Base-by-base conservation (phyloP, 2,329 filamentous ascomycete genomes). In the Sarocladium brachiariae region DNA sequence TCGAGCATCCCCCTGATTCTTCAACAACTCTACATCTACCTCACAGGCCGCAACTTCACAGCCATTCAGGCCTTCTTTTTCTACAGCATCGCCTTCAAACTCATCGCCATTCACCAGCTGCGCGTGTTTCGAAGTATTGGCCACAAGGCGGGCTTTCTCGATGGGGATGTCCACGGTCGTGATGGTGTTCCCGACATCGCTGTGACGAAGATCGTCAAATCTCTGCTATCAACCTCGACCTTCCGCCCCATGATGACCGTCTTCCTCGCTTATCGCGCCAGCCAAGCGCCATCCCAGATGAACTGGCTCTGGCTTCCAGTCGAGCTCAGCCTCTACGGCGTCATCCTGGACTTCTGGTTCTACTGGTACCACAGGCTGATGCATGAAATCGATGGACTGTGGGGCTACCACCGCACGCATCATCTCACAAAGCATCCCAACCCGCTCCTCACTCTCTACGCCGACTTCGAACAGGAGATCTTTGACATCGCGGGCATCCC, bases 281-380 rank as follows among this genome's bases (percentile, higher is more conserved):
- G 33, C 47, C 10, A 57, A 57, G 39, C 56, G 1, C 65, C 64
- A 1, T 43, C 53, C 2, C 41, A 56, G 6, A 59, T 64, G 27
- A 62, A 57, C 50, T 68, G 65, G 60, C 54, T 53, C n/a, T 67
- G 65, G 64, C 61, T 71, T 0, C 59, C 65, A 0, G 24, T 72
- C 4, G 66, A 72, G 33, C 59, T 70, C 5, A 66, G 66, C 1
- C 55, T 72, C 0, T 73, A 73, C 52, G 64, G 63, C 3, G 62
- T 73, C 47, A 58, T 73, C 8, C 61, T 73, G 5, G 70, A 73
- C 55, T 70, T 71, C 45, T 73, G 68, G 68, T 71, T 70, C 56
- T 71, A 71, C 57, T 63, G 65, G 63, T 71, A 71, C 51, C 69
- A 71, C 56, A 65, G 69, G 2, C 38, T 62, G 19, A 71, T 70